Conservation (phyloP, 179 eudicot genomes). For the Heliamphora pulchella region DNA sequence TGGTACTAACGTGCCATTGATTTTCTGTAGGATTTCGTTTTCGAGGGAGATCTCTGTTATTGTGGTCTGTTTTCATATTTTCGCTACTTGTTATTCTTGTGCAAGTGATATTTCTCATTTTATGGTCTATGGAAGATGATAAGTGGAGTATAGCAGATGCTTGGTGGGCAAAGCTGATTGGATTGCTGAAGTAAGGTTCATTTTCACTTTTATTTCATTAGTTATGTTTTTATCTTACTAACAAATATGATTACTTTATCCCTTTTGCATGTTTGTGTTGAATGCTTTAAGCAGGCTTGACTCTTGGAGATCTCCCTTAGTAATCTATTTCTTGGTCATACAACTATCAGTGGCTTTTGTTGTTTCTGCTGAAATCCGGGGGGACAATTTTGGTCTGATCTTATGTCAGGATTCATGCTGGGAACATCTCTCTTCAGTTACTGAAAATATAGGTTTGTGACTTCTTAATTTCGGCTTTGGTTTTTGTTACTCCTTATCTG, state of each 20-base stretch:
- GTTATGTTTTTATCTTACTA: not conserved
- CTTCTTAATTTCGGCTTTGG: not conserved
- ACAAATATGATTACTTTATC: not conserved
- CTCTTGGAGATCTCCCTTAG: conserved; percentile 60
- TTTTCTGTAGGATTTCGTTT: conserved; percentile 52
- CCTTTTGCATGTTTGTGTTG: not conserved
- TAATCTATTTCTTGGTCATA: conserved; percentile 50
- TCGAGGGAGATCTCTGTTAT: conserved; percentile 34
- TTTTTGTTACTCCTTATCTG: not conserved
- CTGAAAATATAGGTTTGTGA: conserved; percentile 58
- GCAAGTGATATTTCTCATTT: conserved; percentile 50
- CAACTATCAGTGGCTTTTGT: conserved; percentile 55
- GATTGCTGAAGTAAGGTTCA: conserved; percentile 59
- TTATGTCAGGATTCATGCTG: conserved; percentile 50
- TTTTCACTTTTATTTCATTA: conserved; percentile 5
- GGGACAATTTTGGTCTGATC: conserved; percentile 39
- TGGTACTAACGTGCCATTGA: conserved; percentile 8
- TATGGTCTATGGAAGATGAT: conserved; percentile 44
- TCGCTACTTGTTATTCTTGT: conserved; percentile 56
- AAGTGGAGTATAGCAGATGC: conserved; percentile 49
- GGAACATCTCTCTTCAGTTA: conserved; percentile 44
- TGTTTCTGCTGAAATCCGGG: conserved; percentile 53
- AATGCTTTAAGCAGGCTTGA: conserved; percentile 45
- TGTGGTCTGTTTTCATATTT: conserved; percentile 63
- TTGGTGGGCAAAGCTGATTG: conserved; percentile 69